Evolutionary conservation across 208 protist genomes (phyloP), one percentile per base, ranked within the genome.

Genomic region (Crithidia brevicula): DNA sequence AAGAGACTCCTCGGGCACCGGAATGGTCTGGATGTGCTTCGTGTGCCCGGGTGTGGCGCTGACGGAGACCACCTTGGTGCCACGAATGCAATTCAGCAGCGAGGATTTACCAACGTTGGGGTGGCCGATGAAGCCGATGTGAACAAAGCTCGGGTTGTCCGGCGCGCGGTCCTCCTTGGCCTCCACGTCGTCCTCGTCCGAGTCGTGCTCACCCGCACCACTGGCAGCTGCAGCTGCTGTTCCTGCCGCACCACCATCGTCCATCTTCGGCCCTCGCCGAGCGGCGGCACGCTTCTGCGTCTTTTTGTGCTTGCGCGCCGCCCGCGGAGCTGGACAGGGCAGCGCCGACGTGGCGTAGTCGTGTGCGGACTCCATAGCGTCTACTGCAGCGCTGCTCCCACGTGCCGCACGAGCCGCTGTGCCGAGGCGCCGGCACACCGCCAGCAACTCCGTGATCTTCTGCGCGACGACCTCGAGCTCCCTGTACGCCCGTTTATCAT

Each of bases 11-110:
- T 53, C 72, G 1, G 92, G 85, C 9, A 99, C 72, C 28, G 89
- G 89, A 34, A 98, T 98, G 1, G 97, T 99, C 77, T 99, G 96
- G 28, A 98, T 67, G 60, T 99, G 96, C 65, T 99, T 99, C 20
- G 98, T 99, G 79, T 99, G 98, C 0, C 98, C 98, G 5, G 98
- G 92, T 16, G 96, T 98, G 18, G 82, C 67, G 52, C 88, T 97
- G n/a, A 96, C 88, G 18, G 86, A 96, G 16, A 98, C 96, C 11
- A 99, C 97, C 66, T 98, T 98, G 27, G 89, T 95, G 31, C 96
- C 97, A 34, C 97, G 86, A 38, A 99, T 84, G 72, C 86, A 96
- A 82, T 99, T 99, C 20, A 99, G 83, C 47, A 99, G 64, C 40
- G 89, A 96, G 9, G 89, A 97, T 80, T 99, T 99, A 40, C 98